phyloP scores from a whole-genome alignment of 2,329 filamentous ascomycete species.

The Cryphonectria carpinicola region DNA sequence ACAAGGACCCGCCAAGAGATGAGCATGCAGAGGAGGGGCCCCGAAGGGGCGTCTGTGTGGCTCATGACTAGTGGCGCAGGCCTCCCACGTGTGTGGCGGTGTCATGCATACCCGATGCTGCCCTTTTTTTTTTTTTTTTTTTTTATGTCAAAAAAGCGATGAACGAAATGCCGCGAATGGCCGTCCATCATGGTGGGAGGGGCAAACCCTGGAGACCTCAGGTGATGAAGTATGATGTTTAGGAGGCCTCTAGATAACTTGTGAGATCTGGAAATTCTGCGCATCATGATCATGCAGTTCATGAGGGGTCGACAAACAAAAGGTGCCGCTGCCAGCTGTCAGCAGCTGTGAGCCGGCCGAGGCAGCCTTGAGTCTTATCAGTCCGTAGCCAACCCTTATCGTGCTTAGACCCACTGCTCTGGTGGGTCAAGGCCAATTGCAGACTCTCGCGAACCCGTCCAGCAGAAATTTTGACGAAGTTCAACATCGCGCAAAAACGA shows the following conservation, averaged over 20 bases:
- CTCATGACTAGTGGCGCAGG: constrained; percentile 18
- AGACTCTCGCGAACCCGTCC: background rate
- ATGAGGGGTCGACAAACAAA: too few species aligned
- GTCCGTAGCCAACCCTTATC: constrained; percentile 16
- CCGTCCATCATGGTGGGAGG: background rate
- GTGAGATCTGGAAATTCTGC: background rate
- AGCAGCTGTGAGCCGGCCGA: constrained; percentile 14
- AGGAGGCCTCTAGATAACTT: background rate
- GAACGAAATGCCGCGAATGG: background rate
- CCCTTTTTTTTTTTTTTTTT: too few species aligned
- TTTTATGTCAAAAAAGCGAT: background rate
- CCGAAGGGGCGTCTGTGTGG: background rate
- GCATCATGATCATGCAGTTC: background rate
- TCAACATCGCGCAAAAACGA: constrained; percentile 9
- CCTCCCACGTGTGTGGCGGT: constrained; percentile 7
- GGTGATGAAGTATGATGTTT: background rate
- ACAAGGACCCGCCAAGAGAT: background rate
- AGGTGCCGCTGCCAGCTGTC: background rate
- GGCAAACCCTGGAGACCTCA: background rate
- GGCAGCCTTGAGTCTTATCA: background rate
- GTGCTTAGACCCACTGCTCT: background rate
- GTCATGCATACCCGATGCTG: background rate
- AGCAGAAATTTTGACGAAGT: constrained; percentile 2
- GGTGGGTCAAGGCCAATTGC: background rate
- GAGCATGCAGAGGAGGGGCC: background rate